Base-by-base conservation (phyloP, 2,329 filamentous ascomycete genomes). In the Fusarium tanahbumbuense region DNA sequence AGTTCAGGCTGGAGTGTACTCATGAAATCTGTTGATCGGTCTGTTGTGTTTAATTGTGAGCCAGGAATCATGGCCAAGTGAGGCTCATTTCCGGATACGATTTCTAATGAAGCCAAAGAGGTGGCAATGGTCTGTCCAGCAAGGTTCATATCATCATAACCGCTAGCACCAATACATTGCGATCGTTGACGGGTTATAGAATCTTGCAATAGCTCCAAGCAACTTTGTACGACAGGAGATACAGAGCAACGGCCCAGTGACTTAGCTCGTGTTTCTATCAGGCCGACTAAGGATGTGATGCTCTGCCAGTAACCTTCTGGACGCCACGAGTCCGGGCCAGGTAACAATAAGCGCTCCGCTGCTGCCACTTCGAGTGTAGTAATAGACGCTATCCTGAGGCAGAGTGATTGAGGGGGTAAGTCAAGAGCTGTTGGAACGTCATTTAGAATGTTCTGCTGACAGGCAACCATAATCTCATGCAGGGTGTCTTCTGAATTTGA, bases 51-150 rank as follows among this genome's bases (percentile, higher is more conserved):
- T 2, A 16, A 8, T 7, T 15, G 22, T 2, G 10, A 22, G 18
- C 8, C 8, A 16, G 10, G 5, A 9, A 6, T 8, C n/a, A 1
- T 12, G 12, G 22, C 3, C 5, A 8, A 2, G 3, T 18, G 37
- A 2, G 28, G 4, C 0, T 10, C 10, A 3, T 15, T 6, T 3
- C 20, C 18, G 2, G 6, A 10, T 11, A 2, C 2, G 13, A n/a
- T 4, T n/a, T 60, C 22, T 4, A 60, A 22, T 9, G 37, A 20
- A 2, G 13, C 18, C 1, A 44, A 11, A 8, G 27, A 28, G 6
- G 22, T 6, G 8, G 16, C n/a, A 10, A 62, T 25, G 3, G 27
- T 12, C 9, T 27, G 25, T 3, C 11, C 10, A 1, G 46, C 22
- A 1, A 18, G 9, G 3, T 18, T 3, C 0, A 56, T 10, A 2